A percentile compares a stretch with the other conserved stretches of the same genome.
These are phyloP conservation scores for Quercus phellos DNA, from an alignment of 331 rosid genomes.

Conservation along the genomic window DNA sequence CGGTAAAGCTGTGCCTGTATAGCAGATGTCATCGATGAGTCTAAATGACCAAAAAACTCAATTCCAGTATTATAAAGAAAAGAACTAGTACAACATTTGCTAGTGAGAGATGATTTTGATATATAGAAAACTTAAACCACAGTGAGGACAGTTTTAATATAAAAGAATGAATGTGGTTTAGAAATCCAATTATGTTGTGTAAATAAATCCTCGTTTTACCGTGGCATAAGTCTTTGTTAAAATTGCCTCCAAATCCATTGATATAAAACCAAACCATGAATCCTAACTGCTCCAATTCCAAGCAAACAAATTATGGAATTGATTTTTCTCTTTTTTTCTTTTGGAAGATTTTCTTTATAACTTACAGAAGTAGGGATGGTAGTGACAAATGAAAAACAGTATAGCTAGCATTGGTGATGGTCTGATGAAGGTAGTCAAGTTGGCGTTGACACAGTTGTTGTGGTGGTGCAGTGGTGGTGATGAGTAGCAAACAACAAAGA, in stretches of 20 bases:
- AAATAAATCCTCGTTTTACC: not conserved
- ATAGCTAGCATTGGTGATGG: not conserved
- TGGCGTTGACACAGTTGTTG: not conserved
- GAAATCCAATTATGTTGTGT: not conserved
- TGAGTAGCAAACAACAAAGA: not conserved
- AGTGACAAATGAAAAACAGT: not conserved
- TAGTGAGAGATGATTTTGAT: not conserved
- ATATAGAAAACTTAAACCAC: not conserved
- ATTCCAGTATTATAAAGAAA: not conserved
- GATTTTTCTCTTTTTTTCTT: not conserved
- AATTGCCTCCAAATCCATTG: not conserved
- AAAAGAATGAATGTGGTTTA: not conserved
- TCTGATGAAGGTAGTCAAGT: not conserved
- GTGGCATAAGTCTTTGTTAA: not conserved
- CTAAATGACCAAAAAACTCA: slow-evolving; percentile 6
- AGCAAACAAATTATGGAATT: not conserved
- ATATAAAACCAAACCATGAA: not conserved
- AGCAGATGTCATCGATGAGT: slow-evolving; percentile 11
- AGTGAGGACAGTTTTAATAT: not conserved
- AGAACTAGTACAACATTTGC: not conserved
- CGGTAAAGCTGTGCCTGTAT: slow-evolving; percentile 82
- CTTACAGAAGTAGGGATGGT: not conserved
- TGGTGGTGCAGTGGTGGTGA: not conserved
- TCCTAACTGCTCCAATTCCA: not conserved
- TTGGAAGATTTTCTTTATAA: not conserved